A percentile compares a stretch with the other conserved stretches of the same genome.
These are phyloP conservation scores for Yamadazyma jaroonii DNA, from an alignment of 1,139 yeast genomes.

Conservation along the genomic window DNA sequence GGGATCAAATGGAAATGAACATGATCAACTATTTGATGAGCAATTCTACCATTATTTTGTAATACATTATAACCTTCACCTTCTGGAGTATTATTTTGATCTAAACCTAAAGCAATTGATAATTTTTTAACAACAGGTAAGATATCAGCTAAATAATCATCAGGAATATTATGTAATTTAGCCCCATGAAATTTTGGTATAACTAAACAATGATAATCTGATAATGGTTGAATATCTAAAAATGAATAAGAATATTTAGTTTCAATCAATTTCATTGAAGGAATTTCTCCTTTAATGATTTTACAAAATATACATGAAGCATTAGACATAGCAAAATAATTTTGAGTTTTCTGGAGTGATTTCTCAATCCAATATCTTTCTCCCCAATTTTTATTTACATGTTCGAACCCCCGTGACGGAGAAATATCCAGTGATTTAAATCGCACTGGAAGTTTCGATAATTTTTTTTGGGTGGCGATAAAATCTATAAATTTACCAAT, in stretches of 20 bases:
- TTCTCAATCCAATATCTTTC: too few relatives aligned
- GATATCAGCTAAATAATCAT: slow-evolving; percentile 79
- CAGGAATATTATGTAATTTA: slow-evolving; percentile 86
- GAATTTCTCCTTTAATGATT: slow-evolving; percentile 91
- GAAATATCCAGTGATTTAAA: too few relatives aligned
- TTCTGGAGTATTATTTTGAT: slow-evolving; percentile 54
- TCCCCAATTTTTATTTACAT: neutral
- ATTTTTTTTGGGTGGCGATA: too few relatives aligned
- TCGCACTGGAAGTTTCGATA: too few relatives aligned
- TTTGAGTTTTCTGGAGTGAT: neutral
- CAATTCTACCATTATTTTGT: slow-evolving; percentile 91
- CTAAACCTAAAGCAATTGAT: slow-evolving; percentile 67
- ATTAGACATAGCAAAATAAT: neutral
- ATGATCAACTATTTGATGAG: slow-evolving; percentile 93
- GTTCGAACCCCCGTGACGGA: neutral
- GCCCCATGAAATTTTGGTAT: slow-evolving; percentile 94
- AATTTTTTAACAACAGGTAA: slow-evolving; percentile 85
- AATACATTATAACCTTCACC: slow-evolving; percentile 84
- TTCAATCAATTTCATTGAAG: slow-evolving; percentile 83
- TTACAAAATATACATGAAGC: slow-evolving; percentile 81
- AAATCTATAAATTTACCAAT: too few relatives aligned
- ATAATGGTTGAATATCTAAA: slow-evolving; percentile 88
- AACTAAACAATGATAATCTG: slow-evolving; percentile 82
- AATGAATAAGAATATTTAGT: slow-evolving; percentile 78
- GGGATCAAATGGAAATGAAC: slow-evolving; percentile 97